Evolutionary conservation across 495 filamentous ascomycete genomes (phyloP).

Genomic region (Aspergillus diversus): DNA sequence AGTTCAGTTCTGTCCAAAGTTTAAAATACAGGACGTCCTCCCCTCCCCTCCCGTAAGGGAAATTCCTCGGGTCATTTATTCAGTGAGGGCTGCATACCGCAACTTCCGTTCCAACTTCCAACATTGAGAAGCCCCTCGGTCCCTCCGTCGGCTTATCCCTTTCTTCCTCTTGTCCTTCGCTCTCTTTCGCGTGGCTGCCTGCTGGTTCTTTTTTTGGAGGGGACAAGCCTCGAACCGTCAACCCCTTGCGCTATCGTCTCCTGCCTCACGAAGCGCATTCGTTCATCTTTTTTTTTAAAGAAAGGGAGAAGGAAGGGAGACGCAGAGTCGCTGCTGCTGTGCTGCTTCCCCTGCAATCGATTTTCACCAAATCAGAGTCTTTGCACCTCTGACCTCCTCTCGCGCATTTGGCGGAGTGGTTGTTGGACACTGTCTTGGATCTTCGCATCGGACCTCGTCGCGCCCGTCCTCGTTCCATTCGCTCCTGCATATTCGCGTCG

Average conservation of each 20-base stretch:
- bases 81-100: slow-evolving; percentile 34
- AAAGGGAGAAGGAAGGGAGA: slow-evolving; percentile 35
- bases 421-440: slow-evolving; percentile 25
- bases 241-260: slow-evolving; percentile 29
- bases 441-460: slow-evolving; percentile 28
- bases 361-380: slow-evolving; percentile 18
- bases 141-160: slow-evolving; percentile 26
- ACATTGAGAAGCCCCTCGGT: slow-evolving; percentile 17
- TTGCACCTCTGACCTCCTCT: slow-evolving; percentile 19
- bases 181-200: slow-evolving; percentile 31
- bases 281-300: slow-evolving; percentile 26
- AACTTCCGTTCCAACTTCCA: slow-evolving; percentile 30
- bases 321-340: slow-evolving; percentile 30
- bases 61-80: slow-evolving; percentile 28
- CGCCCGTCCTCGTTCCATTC: slow-evolving; percentile 25
- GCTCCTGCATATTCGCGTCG: slow-evolving; percentile 34
- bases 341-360: slow-evolving; percentile 29
- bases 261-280: slow-evolving; percentile 18
- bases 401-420: slow-evolving; percentile 22
- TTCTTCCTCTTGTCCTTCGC: slow-evolving; percentile 23
- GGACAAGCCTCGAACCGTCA: slow-evolving; percentile 13
- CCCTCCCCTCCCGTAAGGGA: slow-evolving; percentile 27
- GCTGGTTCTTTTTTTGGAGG: slow-evolving; percentile 22
- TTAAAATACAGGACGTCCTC: slow-evolving; percentile 14
- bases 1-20: slow-evolving; percentile 10